Conservation (phyloP, 2,329 filamentous ascomycete genomes). For the Exophiala mesophila region DNA sequence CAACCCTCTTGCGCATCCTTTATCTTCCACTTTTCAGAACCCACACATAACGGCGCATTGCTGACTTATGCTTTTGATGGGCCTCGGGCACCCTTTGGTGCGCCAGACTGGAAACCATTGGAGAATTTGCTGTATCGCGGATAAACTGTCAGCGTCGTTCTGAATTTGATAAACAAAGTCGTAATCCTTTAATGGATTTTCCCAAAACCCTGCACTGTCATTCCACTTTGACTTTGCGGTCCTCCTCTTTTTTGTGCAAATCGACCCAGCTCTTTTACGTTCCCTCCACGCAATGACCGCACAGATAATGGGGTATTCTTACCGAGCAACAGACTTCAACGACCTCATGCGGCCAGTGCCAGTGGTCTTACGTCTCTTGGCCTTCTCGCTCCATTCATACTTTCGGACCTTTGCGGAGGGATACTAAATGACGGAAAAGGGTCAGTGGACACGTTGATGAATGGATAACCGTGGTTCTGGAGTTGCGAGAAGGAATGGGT, state of each 20-base stretch:
- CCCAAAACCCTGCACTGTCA: too few species aligned
- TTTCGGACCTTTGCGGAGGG: constrained; percentile 95
- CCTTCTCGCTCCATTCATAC: constrained; percentile 99
- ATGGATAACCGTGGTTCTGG: too few species aligned
- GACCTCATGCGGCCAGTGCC: constrained; percentile 94
- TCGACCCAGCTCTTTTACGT: not conserved
- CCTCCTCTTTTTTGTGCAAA: too few species aligned
- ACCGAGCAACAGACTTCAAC: constrained; percentile 82
- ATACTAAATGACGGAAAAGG: constrained; percentile 48
- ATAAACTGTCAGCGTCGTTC: too few species aligned
- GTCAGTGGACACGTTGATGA: too few species aligned
- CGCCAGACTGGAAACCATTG: constrained; percentile 94
- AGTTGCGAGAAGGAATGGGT: not conserved
- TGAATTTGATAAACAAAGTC: too few species aligned
- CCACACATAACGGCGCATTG: too few species aligned
- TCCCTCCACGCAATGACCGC: too few species aligned
- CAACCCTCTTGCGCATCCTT: not conserved
- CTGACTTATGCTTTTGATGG: constrained; percentile 45
- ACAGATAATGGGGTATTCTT: constrained; percentile 10
- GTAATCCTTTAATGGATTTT: too few species aligned
- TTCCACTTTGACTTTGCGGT: too few species aligned
- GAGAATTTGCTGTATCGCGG: constrained; percentile 65
- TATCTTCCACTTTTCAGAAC: too few species aligned
- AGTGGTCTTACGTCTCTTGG: constrained; percentile 99
- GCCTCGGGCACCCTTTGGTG: constrained; percentile 75